Evolutionary conservation across 805 yeast species (phyloP).

Genomic region (Suhomyces xylopsoci): DNA sequence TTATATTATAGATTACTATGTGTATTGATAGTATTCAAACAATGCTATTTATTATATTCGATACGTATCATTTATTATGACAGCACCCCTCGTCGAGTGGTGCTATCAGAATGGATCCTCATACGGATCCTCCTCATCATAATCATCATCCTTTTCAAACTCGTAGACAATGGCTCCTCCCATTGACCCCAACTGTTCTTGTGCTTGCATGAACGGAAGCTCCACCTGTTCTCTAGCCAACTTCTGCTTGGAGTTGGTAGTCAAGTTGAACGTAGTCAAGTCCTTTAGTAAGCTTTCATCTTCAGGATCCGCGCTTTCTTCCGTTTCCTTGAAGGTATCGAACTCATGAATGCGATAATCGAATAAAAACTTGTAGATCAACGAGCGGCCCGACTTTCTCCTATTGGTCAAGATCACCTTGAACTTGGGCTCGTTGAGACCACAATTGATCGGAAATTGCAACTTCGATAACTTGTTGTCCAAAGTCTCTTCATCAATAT

Average conservation of each 20-base stretch:
- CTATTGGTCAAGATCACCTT: constrained; percentile 57
- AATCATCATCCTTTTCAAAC: constrained; percentile 94
- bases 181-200: constrained; percentile 50
- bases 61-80: too few relatives aligned
- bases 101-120: constrained; percentile 73
- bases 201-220: constrained; percentile 90
- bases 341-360: constrained; percentile 48
- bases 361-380: constrained; percentile 52
- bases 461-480: constrained; percentile 38
- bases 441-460: constrained; percentile 43
- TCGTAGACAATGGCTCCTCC: constrained; percentile 97
- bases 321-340: constrained; percentile 19
- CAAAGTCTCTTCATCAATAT: constrained; percentile 47
- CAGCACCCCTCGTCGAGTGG: too few relatives aligned
- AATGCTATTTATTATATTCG: too few relatives aligned
- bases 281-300: constrained; percentile 59
- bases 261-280: constrained; percentile 83
- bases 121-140: constrained; percentile 96
- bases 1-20: too few relatives aligned
- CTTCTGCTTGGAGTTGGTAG: constrained; percentile 71
- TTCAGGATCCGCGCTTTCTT: constrained; percentile 29
- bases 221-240: constrained; percentile 81
- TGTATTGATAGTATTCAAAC: too few relatives aligned
- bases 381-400: constrained; percentile 81
- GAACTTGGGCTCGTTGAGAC: constrained; percentile 48